phyloP scores from a whole-genome alignment of 106 monocot genomes.

The Acorus gramineus region DNA sequence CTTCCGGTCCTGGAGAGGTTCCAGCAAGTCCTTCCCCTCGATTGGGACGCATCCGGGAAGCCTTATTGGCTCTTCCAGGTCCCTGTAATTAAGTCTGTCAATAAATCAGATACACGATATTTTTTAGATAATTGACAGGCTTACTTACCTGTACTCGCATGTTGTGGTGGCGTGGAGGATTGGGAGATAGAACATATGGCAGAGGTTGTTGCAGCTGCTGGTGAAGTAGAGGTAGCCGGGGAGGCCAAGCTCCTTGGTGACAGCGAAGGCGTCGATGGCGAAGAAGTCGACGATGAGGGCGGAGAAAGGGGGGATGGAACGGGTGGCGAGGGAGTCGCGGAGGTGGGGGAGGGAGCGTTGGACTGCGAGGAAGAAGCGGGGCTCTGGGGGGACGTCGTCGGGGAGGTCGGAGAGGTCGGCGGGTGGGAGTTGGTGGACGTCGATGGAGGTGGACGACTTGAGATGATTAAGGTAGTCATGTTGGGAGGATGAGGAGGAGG shows the following conservation, averaged over 20 bases:
- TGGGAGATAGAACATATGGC: slow-evolving; percentile 3
- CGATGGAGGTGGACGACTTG: neutral
- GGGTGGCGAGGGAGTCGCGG: neutral
- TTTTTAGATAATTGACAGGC: no score
- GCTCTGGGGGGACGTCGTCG: neutral
- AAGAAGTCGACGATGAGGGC: neutral
- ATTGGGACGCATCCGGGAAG: no score
- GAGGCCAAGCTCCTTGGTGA: neutral
- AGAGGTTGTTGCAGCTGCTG: neutral
- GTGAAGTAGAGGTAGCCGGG: slow-evolving; percentile 3
- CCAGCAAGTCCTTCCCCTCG: no score
- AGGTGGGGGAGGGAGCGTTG: neutral
- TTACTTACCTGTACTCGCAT: neutral
- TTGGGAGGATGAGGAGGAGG: neutral
- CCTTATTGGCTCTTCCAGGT: no score
- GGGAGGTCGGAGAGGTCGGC: neutral
- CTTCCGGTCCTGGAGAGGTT: neutral
- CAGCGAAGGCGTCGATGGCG: neutral
- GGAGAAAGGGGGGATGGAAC: neutral
- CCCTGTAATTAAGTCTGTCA: no score
- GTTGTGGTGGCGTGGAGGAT: neutral
- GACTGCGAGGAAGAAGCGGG: neutral
- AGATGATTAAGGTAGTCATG: no score
- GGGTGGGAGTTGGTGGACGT: neutral
- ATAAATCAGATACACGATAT: no score